Evolutionary conservation across 148 eudicot genomes (phyloP), one percentile per base, ranked within the genome.

Genomic region (Rhododendron ovatum): DNA sequence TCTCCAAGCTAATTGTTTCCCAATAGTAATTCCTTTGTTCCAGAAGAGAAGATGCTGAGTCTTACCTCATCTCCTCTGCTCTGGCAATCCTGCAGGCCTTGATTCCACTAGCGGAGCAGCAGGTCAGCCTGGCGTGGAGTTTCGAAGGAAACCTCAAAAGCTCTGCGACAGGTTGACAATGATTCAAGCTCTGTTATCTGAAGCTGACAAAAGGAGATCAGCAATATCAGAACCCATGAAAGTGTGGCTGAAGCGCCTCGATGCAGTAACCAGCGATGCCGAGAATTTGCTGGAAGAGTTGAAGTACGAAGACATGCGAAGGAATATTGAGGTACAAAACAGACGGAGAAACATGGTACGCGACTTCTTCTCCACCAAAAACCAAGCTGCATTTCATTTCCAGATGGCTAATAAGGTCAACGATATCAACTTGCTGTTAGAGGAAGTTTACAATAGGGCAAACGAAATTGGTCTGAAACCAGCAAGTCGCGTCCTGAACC

Each of bases 261-360:
- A 30, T 5, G 41, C 0, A 0, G 37, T 35, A 3, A 26, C 33
- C 74, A 24, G 14, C 11, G 13, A 67, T 0, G 86, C 81, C 3
- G 86, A 75, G 30, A 47, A 85, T 57, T 57, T 85, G 28, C 57
- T 77, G 50, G 82, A 85, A 13, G 86, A 76, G 30, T 0, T 85
- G 39, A 55, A 35, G 53, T 85, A 85, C 3, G 41, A 77, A 35
- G 30, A 10, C 6, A 47, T 37, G 2, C 41, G 73, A 7, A 37
- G 84, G 3, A 53, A 4, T 26, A 30, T 4, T 4, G 78, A 74
- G 78, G 37, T 35, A 5, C 43, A 0, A 74, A 33, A 28, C 6
- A 22, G 20, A 74, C 1, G 0, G 24, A 55, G 10, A 43, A 30
- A 37, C n/a, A 30, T 3, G 84, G 50, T 74, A 59, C 28, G 84